Percentiles rank a stretch among this genome's conserved stretches.
Conservation (phyloP, 1,284 basidiomycete genomes). For the Ceratobasidium sp. region DNA sequence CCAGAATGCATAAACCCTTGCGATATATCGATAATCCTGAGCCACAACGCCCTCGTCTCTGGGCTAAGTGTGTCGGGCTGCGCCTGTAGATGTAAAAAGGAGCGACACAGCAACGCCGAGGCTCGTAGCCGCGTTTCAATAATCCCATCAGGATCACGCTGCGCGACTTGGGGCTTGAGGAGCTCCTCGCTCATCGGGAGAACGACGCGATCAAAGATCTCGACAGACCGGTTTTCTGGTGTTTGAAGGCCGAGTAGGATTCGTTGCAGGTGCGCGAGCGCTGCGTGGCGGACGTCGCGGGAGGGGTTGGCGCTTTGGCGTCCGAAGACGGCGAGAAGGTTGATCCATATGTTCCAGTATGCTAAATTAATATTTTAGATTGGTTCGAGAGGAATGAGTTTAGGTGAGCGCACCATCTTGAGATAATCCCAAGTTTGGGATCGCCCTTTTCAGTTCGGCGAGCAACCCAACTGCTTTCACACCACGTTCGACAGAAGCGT, state of each 20-base stretch:
- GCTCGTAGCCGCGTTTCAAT: constrained; percentile 89
- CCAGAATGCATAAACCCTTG: constrained; percentile 90
- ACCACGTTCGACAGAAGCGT: constrained; percentile 81
- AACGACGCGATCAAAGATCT: constrained; percentile 87
- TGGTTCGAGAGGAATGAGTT: constrained; percentile 42
- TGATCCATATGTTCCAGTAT: constrained; percentile 85
- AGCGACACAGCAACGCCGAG: constrained; percentile 90
- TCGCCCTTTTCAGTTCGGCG: constrained; percentile 72
- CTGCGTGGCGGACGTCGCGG: constrained; percentile 84
- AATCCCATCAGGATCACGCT: constrained; percentile 86
- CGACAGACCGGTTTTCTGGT: constrained; percentile 62
- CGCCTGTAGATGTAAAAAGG: constrained; percentile 90
- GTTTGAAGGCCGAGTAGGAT: constrained; percentile 85
- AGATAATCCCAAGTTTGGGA: constrained; percentile 63
- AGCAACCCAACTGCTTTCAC: constrained; percentile 85
- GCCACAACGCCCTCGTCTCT: constrained; percentile 85
- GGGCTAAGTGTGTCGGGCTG: constrained; percentile 58
- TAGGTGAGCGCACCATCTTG: constrained; percentile 61
- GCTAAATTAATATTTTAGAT: constrained; percentile 59
- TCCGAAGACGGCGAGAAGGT: constrained; percentile 79
- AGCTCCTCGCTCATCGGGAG: constrained; percentile 95
- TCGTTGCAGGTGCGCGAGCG: constrained; percentile 88
- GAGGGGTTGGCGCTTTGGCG: constrained; percentile 88
- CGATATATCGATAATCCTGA: constrained; percentile 89
- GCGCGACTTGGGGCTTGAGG: constrained; percentile 83